Conservation (phyloP, 345 rosid species). For the Dovyalis caffra region DNA sequence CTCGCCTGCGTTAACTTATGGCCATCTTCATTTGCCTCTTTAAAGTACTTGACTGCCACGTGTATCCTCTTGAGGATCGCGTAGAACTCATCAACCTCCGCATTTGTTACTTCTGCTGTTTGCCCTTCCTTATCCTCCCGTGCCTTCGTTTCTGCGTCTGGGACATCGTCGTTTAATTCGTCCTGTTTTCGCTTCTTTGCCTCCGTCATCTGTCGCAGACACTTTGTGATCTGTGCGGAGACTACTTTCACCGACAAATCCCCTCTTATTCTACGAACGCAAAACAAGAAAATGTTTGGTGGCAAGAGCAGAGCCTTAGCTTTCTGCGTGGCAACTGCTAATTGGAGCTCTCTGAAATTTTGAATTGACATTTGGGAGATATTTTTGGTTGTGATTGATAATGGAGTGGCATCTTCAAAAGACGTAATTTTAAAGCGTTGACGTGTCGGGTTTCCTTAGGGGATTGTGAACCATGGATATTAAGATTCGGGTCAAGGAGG, state of each 20-base stretch:
- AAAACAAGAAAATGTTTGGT: too few relatives aligned
- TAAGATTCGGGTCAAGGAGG: too few relatives aligned
- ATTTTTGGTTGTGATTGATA: too few relatives aligned
- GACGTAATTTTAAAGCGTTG: too few relatives aligned
- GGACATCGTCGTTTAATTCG: background rate
- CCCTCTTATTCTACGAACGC: background rate
- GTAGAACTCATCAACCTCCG: constrained; percentile 45
- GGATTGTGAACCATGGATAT: too few relatives aligned
- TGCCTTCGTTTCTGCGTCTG: background rate
- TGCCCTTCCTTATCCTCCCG: background rate
- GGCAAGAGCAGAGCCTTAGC: too few relatives aligned
- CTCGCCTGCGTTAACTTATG: background rate
- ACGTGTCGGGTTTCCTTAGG: too few relatives aligned
- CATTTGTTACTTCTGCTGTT: constrained; percentile 24
- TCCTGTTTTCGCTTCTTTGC: constrained; percentile 18
- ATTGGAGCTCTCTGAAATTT: too few relatives aligned
- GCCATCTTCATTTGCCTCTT: constrained; percentile 7
- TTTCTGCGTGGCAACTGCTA: too few relatives aligned
- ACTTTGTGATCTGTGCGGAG: background rate
- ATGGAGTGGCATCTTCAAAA: too few relatives aligned
- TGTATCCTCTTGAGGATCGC: constrained; percentile 37
- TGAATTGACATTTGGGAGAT: too few relatives aligned
- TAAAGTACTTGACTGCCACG: constrained; percentile 31
- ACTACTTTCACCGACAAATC: background rate
- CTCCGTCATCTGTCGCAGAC: constrained; percentile 2